Percentiles rank a stretch among this genome's conserved stretches.
These are phyloP conservation scores for Alectoria sarmentosa DNA, from an alignment of 495 filamentous ascomycete species.

Conservation along the genomic window DNA sequence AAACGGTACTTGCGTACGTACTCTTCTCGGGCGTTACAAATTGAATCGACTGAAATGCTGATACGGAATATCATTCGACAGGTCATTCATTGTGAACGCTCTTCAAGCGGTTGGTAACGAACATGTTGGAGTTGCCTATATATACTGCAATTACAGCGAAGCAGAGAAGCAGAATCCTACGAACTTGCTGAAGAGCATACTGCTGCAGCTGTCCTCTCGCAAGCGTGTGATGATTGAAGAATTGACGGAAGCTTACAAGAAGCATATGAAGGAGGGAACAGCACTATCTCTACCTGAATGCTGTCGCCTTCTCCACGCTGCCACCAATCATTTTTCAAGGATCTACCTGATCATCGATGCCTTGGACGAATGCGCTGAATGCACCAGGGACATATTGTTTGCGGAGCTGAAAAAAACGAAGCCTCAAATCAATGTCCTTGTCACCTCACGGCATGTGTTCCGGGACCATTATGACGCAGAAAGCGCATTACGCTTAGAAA, in stretches of 20 bases:
- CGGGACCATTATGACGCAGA: slow-evolving; percentile 22
- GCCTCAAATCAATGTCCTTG: slow-evolving; percentile 20
- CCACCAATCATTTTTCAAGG: slow-evolving; percentile 22
- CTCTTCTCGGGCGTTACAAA: neutral
- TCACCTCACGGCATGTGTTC: slow-evolving; percentile 29
- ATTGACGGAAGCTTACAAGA: slow-evolving; percentile 3
- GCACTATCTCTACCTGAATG: slow-evolving; percentile 32
- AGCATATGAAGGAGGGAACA: slow-evolving; percentile 14
- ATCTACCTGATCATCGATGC: slow-evolving; percentile 42
- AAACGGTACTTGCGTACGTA: slow-evolving; percentile 18
- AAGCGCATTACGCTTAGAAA: slow-evolving; percentile 21
- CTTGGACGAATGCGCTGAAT: slow-evolving; percentile 31
- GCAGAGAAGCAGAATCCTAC: slow-evolving; percentile 26
- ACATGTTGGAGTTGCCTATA: slow-evolving; percentile 27
- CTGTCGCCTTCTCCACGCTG: slow-evolving; percentile 26
- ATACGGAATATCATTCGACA: neutral
- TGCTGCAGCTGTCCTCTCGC: slow-evolving; percentile 29
- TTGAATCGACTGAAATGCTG: neutral
- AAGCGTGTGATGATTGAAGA: neutral
- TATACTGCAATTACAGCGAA: slow-evolving; percentile 33
- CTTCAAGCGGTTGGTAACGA: slow-evolving; percentile 23
- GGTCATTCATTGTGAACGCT: slow-evolving; percentile 34
- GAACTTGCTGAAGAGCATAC: slow-evolving; percentile 26
- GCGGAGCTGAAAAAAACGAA: slow-evolving; percentile 16
- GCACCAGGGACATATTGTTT: slow-evolving; percentile 18